Evolutionary conservation across 345 rosid genomes (phyloP).

Genomic region (Dimocarpus longan): DNA sequence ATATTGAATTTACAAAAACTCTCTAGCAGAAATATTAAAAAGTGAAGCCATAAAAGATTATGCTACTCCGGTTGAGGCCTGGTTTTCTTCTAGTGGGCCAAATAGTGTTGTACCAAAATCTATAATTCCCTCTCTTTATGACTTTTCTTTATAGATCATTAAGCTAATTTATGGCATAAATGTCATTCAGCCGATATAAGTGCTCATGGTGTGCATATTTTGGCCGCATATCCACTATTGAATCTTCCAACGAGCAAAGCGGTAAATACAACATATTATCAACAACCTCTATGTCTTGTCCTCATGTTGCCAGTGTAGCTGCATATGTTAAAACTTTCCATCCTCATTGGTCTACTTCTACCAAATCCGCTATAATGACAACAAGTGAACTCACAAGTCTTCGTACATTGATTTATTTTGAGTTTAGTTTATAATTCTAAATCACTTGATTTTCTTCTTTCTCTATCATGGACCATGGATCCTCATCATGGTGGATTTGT

Average conservation of each 20-base stretch:
- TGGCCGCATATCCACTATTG: constrained; percentile 36
- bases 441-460: neutral
- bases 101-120: neutral
- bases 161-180: neutral
- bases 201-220: constrained; percentile 42
- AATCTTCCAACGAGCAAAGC: too few relatives aligned
- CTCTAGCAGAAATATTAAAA: constrained; percentile 21
- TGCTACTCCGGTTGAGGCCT: constrained; percentile 5
- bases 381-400: neutral
- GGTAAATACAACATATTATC: constrained; percentile 27
- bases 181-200: constrained; percentile 37
- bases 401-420: neutral
- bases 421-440: neutral
- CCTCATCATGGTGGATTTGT: constrained; percentile 35
- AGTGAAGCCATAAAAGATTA: constrained; percentile 14
- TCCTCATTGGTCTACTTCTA: neutral
- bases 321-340: constrained; percentile 43
- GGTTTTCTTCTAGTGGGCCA: constrained; percentile 23
- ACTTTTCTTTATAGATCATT: too few relatives aligned
- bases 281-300: constrained; percentile 47
- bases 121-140: neutral
- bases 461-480: constrained; percentile 40
- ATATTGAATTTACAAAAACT: neutral
- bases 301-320: constrained; percentile 30
- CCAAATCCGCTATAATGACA: too few relatives aligned